These are phyloP conservation scores for Phytophthora uliginosa DNA, from an alignment of 352 stramenopile species.

Conservation along the genomic window DNA sequence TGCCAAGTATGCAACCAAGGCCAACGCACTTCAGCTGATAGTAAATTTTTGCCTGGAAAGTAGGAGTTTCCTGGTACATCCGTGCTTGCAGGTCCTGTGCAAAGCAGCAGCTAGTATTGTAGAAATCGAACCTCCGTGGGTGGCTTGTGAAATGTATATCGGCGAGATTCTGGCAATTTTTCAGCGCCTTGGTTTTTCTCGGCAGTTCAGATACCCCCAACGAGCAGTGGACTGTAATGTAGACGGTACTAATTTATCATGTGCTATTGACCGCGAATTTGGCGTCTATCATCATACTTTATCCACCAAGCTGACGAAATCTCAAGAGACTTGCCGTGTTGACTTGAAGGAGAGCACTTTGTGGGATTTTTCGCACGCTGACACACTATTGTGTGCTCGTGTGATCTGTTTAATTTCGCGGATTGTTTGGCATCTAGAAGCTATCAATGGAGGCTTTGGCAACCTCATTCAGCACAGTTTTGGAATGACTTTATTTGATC, in stretches of 20 bases:
- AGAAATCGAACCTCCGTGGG: constrained; percentile 13
- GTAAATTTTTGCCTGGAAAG: constrained; percentile 23
- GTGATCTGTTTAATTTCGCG: constrained; percentile 25
- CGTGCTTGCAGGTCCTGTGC: constrained; percentile 25
- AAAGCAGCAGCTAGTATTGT: background rate
- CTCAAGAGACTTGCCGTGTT: background rate
- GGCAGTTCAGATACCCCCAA: constrained; percentile 29
- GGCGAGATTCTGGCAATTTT: constrained; percentile 40
- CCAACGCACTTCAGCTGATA: constrained; percentile 8
- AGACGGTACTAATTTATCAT: background rate
- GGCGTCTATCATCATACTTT: constrained; percentile 5
- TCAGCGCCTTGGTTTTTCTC: constrained; percentile 26
- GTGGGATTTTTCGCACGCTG: constrained; percentile 21
- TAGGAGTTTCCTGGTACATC: constrained; percentile 13
- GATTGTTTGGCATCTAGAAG: constrained; percentile 31
- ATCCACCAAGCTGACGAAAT: background rate
- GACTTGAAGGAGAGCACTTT: background rate
- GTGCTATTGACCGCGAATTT: constrained; percentile 9
- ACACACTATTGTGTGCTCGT: constrained; percentile 16
- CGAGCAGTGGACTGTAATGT: constrained; percentile 12
- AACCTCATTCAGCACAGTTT: constrained; percentile 19
- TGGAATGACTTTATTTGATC: constrained; percentile 8
- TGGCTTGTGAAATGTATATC: constrained; percentile 38
- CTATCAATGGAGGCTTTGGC: background rate
- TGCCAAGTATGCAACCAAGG: constrained; percentile 8